Conservation (phyloP, 2,329 filamentous ascomycete genomes). For the Diaporthe citriasiana region DNA sequence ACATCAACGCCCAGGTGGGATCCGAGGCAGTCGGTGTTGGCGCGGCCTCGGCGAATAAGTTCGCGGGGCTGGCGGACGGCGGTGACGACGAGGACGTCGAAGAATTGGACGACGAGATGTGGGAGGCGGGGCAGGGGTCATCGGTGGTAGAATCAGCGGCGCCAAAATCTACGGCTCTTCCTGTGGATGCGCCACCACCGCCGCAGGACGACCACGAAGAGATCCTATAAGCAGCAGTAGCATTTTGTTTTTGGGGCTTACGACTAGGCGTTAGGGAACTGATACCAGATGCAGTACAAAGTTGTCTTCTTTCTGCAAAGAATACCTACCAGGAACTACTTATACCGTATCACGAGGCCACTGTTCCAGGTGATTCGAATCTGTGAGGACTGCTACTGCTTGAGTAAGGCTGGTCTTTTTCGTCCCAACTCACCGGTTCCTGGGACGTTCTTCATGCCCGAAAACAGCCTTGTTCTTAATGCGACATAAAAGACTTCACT, state of each 20-base stretch:
- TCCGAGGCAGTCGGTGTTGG: slow-evolving; percentile 46
- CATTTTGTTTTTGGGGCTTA: slow-evolving; percentile 28
- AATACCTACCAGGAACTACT: not conserved
- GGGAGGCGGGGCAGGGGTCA: slow-evolving; percentile 43
- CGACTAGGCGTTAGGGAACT: slow-evolving; percentile 40
- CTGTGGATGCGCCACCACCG: slow-evolving; percentile 9
- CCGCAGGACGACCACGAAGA: slow-evolving; percentile 36
- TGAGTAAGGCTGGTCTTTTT: not conserved
- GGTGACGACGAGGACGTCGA: slow-evolving; percentile 43
- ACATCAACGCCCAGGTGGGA: slow-evolving; percentile 63
- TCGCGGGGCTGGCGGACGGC: slow-evolving; percentile 41
- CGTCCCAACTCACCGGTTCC: not conserved
- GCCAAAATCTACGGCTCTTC: not conserved
- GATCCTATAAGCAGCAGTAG: slow-evolving; percentile 36
- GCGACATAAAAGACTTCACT: not conserved
- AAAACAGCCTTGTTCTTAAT: not conserved
- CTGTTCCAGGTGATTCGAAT: not conserved
- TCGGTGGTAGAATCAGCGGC: not conserved
- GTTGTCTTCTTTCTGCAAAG: slow-evolving; percentile 16
- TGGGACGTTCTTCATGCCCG: too few species aligned
- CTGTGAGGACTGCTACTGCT: not conserved
- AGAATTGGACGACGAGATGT: slow-evolving; percentile 44
- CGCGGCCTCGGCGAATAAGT: slow-evolving; percentile 39
- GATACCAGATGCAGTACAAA: slow-evolving; percentile 40
- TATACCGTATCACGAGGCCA: fast-evolving